Base-by-base conservation (phyloP, 2,329 filamentous ascomycete species). In the Rachicladosporium sp. region DNA sequence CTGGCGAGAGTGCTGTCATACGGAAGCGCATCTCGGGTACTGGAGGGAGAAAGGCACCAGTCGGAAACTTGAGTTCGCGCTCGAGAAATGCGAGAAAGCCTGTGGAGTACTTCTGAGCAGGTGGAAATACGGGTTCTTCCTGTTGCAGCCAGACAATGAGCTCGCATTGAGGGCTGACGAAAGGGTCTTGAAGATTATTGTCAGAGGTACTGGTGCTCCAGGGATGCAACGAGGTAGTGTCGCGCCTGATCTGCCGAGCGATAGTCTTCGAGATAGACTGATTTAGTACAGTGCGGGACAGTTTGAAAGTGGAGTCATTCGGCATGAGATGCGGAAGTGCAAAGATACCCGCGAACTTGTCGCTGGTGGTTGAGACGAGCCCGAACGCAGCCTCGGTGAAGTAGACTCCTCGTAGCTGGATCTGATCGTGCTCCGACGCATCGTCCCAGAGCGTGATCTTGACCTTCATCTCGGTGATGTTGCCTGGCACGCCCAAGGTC, bases 261-360 rank as follows among this genome's bases (percentile, higher is more conserved):
- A 94, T 75, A 0, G 76, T 72, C 38, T 74, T 68, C 12, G 76
- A 71, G 10, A 95, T 66, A 0, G 83, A 88, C 47, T 73, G 68
- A 51, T 89, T 83, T 29, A 96, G 67, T 10, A 93, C 64, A 37
- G 66, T 65, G 36, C 61, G 60, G 3, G 64, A 53, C 1, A 54
- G 46, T 4, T 57, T 59, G 50, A 74, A 80, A 2, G 67, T 64
- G 41, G 67, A 62, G 13, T 65, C 54, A 4, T 70, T 73, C 10
- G 84, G 72, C 1, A 82, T 70, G 37, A 98, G 71, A 59, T 96
- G 87, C 19, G 91, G 88, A 35, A 96, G 66, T 2, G 80, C 82
- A 58, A 93, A 93, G 41, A 96, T 80, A 33, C 91, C 88, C n/a
- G 81, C 77, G 54, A 91, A 73, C 65, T 93, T 95, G 55, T 94